Evolutionary conservation across 495 filamentous ascomycete genomes (phyloP).

Genomic region (Penicillium canescens): DNA sequence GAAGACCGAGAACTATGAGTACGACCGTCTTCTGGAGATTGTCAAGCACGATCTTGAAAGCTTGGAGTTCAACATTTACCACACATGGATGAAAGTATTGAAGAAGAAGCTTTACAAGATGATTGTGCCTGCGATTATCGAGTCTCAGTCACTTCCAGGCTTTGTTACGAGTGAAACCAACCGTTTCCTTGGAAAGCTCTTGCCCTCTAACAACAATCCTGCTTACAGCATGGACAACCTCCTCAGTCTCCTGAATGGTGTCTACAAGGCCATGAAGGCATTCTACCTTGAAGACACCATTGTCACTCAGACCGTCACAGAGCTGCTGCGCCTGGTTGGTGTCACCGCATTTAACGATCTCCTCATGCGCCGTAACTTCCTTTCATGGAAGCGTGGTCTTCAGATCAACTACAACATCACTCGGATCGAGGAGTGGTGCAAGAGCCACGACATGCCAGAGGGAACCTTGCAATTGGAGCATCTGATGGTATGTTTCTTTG

Average conservation of each 20-base stretch:
- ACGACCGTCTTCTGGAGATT: slow-evolving; percentile 95
- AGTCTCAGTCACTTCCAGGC: slow-evolving; percentile 95
- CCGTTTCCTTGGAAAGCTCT: slow-evolving; percentile 93
- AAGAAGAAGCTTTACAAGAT: slow-evolving; percentile 99
- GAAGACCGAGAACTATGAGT: slow-evolving; percentile 99
- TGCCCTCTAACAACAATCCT: slow-evolving; percentile 82
- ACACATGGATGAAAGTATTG: slow-evolving; percentile 99
- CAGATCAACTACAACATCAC: slow-evolving; percentile 99
- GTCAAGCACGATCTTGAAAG: slow-evolving; percentile 99
- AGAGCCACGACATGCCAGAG: slow-evolving; percentile 99
- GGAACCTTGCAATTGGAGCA: slow-evolving; percentile 97
- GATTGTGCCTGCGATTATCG: slow-evolving; percentile 99
- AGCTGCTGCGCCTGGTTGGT: slow-evolving; percentile 89
- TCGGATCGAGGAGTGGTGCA: slow-evolving; percentile 99
- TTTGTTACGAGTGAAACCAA: slow-evolving; percentile 99
- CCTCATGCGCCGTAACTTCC: slow-evolving; percentile 95
- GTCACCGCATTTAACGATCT: slow-evolving; percentile 99
- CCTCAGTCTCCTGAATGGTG: slow-evolving; percentile 92
- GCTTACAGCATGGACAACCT: slow-evolving; percentile 99
- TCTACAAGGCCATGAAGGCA: slow-evolving; percentile 96
- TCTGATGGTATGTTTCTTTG: slow-evolving; percentile 70
- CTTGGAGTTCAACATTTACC: slow-evolving; percentile 99
- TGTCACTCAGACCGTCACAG: slow-evolving; percentile 91
- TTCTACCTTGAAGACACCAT: slow-evolving; percentile 97
- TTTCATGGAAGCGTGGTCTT: slow-evolving; percentile 98